Base-by-base conservation (phyloP, 805 yeast species). In the Isabelozyma rhagii region DNA sequence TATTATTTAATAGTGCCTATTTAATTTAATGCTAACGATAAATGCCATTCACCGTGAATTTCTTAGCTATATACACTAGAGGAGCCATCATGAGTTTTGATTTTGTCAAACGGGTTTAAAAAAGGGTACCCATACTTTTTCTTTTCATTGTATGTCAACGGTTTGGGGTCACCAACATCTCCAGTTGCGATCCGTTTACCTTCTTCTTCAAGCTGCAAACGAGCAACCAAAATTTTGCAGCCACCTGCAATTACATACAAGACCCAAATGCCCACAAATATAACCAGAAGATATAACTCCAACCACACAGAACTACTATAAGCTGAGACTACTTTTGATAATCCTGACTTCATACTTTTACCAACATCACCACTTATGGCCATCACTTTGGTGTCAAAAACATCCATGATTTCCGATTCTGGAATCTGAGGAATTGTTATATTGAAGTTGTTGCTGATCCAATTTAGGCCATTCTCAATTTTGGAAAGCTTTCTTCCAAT, bases 401-500 rank as follows among this genome's bases (percentile, higher is more conserved):
- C 17, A 42, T 48, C 43, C 43, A 15, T 45, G 45, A 52, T 44
- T 29, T 38, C 44, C 27, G 17, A 47, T 28, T 48, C 41, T 13
- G 63, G 71, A 13, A 84, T 64, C 41, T 72, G 57, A 0, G 96
- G 96, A 1, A 89, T 61, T 0, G 69, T 55, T 2, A 91, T 66
- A 13, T 81, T 73, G 3, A 91, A 74, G 53, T 87, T 73, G 36
- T 84, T 71, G 56, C 85, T 74, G 1, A 91, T 69, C 97, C 97
- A 94, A 1, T 84, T 78, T 48, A 92, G 67, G 0, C 96, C 98
- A 29, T 79, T 61, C 54, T 87, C 87, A 2, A 90, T 71, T 18
- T 78, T 74, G 11, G 74, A 74, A 6, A 93, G 64, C 58, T 93
- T 94, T 45, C 85, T 74, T 14, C 89, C 93, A 39, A 94, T 73